phyloP scores from a whole-genome alignment of 78 protist genomes.

The Mantamonas sphyraenae region DNA sequence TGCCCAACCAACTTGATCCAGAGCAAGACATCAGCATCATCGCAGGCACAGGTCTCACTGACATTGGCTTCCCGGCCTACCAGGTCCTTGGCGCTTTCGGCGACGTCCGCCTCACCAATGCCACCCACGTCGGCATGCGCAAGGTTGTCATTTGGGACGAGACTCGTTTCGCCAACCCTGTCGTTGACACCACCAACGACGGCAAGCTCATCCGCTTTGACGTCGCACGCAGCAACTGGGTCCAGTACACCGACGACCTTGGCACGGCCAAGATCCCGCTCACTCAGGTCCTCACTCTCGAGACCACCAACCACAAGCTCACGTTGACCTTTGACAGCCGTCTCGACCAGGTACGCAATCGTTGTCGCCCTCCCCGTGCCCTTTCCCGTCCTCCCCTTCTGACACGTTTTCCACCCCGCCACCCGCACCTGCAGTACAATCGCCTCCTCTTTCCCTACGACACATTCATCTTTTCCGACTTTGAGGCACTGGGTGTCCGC shows the following conservation, averaged over 20 bases:
- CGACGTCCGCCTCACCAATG: not conserved
- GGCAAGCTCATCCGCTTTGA: not conserved
- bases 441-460: not conserved
- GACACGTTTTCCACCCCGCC: too few species aligned
- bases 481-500: not conserved
- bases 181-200: conserved; percentile 1
- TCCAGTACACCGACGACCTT: not conserved
- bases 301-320: not conserved
- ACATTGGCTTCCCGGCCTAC: not conserved
- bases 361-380: too few species aligned
- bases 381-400: too few species aligned
- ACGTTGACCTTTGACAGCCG: not conserved
- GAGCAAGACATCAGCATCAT: not conserved
- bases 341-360: too few species aligned
- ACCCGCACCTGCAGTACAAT: too few species aligned
- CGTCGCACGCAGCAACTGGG: not conserved
- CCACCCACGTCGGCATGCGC: not conserved
- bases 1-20: not conserved
- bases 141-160: not conserved
- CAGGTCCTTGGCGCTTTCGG: not conserved
- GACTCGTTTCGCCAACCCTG: too few species aligned
- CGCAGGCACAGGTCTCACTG: not conserved
- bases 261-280: not conserved
- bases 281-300: not conserved
- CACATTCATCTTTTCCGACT: not conserved